A percentile compares a stretch with the other conserved stretches of the same genome.
Conservation (phyloP, 441 rosid genomes). For the Syzygium malaccense region DNA sequence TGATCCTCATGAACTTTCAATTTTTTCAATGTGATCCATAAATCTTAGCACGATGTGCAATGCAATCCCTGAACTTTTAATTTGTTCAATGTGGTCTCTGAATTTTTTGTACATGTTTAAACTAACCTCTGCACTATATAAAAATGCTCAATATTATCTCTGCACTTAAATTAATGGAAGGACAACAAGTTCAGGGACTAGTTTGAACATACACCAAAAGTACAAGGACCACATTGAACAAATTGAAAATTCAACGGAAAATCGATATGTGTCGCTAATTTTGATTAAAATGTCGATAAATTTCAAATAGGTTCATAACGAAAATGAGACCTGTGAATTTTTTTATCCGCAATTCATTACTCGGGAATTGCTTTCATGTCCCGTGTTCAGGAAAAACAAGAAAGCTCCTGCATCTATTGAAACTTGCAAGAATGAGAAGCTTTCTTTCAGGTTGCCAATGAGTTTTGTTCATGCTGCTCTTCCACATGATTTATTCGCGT, state of each 20-base stretch:
- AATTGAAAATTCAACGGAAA: neutral
- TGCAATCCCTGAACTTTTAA: rapidly evolving
- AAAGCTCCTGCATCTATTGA: neutral
- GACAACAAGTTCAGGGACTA: too few relatives aligned
- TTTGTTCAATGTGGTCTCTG: rapidly evolving
- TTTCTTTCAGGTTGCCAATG: neutral
- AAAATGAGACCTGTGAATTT: neutral
- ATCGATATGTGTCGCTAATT: neutral
- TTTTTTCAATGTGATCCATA: too few relatives aligned
- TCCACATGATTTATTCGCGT: neutral
- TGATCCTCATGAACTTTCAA: too few relatives aligned
- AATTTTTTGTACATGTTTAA: rapidly evolving
- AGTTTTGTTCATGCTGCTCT: neutral
- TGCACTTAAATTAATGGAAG: neutral
- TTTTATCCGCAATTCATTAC: rapidly evolving
- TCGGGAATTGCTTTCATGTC: neutral
- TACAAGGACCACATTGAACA: rapidly evolving
- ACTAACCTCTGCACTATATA: rapidly evolving
- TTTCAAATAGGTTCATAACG: neutral
- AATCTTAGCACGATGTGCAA: rapidly evolving
- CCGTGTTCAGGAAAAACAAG: neutral
- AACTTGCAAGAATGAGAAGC: neutral
- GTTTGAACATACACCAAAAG: neutral
- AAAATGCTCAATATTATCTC: neutral
- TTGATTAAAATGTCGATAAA: neutral